phyloP scores from a whole-genome alignment of 2,329 filamentous ascomycete genomes.

The Sporothrix euskadiensis region DNA sequence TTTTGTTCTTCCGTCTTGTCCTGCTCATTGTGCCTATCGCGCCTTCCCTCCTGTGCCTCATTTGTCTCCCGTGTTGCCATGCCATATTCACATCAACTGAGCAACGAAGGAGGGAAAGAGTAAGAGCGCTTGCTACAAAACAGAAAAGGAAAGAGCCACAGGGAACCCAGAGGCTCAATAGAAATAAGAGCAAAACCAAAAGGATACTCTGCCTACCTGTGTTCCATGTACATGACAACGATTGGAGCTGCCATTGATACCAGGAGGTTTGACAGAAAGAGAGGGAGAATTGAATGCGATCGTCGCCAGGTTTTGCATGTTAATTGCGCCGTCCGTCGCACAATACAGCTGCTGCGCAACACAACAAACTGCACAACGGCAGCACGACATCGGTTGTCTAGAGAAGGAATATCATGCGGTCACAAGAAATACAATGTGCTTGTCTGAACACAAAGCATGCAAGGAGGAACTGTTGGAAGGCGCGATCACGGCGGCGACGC shows the following conservation, averaged over 20 bases:
- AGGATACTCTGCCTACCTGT: too few relatives aligned
- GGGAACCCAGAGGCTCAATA: not conserved
- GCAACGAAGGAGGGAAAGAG: not conserved
- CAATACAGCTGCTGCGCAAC: not conserved
- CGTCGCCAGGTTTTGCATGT: not conserved
- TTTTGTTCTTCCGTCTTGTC: not conserved
- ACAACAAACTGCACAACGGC: not conserved
- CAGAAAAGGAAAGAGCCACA: not conserved
- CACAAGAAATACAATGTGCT: not conserved
- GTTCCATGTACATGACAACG: too few relatives aligned
- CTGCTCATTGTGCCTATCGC: not conserved
- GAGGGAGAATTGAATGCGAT: not conserved
- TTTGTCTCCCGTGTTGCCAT: constrained; percentile 9
- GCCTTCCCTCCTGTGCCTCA: constrained; percentile 3
- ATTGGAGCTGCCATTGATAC: not conserved
- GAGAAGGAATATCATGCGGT: not conserved
- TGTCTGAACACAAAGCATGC: not conserved
- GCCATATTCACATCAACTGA: not conserved
- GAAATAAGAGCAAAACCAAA: not conserved
- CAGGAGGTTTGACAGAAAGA: not conserved
- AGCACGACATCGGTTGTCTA: not conserved
- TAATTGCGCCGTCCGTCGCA: not conserved
- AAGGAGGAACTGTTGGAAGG: not conserved
- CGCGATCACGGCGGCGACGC: not conserved
- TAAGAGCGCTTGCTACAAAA: not conserved